Evolutionary conservation across 1,284 basidiomycete genomes (phyloP), one percentile per base, ranked within the genome.

Genomic region (Ceratobasidium sp.): DNA sequence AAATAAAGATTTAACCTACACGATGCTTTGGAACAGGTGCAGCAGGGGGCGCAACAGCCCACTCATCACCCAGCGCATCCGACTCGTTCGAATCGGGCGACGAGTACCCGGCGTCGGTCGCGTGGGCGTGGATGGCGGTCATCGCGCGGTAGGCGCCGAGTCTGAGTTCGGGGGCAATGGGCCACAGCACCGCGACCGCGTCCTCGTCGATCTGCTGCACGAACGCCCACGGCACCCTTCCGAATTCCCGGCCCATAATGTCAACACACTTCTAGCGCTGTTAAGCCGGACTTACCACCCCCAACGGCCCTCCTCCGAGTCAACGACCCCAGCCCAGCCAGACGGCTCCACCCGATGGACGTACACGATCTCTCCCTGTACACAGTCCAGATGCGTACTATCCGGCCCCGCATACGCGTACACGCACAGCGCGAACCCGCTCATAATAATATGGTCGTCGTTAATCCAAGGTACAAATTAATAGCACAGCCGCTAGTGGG

Each of bases 71-170:
- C 46, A 75, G 50, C 17, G 73, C 62, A 50, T 75, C 73, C 2
- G 73, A 75, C 28, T 75, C 73, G 62, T 42, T 42, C 28, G 73
- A 75, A 40, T 75, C 73, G n/a, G 73, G 73, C 3, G 73, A 75
- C 20, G 73, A 65, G 38, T 75, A 75, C 2, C 73, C 73, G 0
- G 40, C 44, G 40, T 75, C 50, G 38, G 73, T 75, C 7, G 73
- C 73, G 17, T 62, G 62, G 10, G 62, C 73, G 28, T 64, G 73
- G 38, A 75, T 65, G 50, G 62, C 50, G 10, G 62, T 75, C 48
- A 75, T 54, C 0, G 61, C 73, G 10, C 62, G 73, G 48, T 56
- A 75, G 23, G 73, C 73, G 33, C 73, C 52, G 17, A 75, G 20
- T 5, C 73, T 23, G 38, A 75, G 62, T 33, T 64, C 33, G 9